Evolutionary conservation across 2,329 filamentous ascomycete genomes (phyloP).

Genomic region (Colletotrichum sp.): DNA sequence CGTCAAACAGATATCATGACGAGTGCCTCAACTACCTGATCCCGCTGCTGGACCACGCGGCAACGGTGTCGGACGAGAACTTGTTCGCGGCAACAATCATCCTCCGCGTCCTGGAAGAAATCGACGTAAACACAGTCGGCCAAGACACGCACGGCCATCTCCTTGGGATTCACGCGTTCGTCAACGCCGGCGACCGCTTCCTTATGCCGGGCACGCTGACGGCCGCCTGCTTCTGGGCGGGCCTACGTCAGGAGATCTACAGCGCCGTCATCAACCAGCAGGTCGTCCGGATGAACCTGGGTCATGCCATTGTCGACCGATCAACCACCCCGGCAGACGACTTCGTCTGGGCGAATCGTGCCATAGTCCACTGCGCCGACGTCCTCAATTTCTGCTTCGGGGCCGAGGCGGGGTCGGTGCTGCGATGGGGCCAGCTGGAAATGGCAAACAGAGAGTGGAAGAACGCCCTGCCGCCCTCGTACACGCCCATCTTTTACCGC

Average conservation of each 20-base stretch:
- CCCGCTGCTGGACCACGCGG: conserved; percentile 47
- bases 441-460: conserved; percentile 24
- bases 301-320: conserved; percentile 53
- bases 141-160: conserved; percentile 53
- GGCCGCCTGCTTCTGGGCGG: conserved; percentile 63
- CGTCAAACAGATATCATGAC: conserved; percentile 58
- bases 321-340: conserved; percentile 54
- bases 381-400: conserved; percentile 69
- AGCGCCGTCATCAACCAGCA: conserved; percentile 56
- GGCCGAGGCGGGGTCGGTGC: conserved; percentile 27
- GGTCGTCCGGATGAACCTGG: conserved; percentile 54
- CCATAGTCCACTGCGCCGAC: conserved; percentile 66
- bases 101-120: conserved; percentile 61
- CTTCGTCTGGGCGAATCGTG: conserved; percentile 66
- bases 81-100: conserved; percentile 62
- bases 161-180: conserved; percentile 51
- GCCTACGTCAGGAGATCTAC: conserved; percentile 65
- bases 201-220: conserved; percentile 42
- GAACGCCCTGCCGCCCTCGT: conserved; percentile 18
- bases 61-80: conserved; percentile 51
- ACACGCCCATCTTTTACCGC: conserved; percentile 23
- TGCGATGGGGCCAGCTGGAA: conserved; percentile 21
- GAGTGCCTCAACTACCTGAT: conserved; percentile 57
- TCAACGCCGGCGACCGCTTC: conserved; percentile 41
- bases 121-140: conserved; percentile 45